Percentiles rank a stretch among this genome's conserved stretches.
Evolutionary conservation across 352 stramenopile species (phyloP).

Genomic region (Globisporangium viniferum): DNA sequence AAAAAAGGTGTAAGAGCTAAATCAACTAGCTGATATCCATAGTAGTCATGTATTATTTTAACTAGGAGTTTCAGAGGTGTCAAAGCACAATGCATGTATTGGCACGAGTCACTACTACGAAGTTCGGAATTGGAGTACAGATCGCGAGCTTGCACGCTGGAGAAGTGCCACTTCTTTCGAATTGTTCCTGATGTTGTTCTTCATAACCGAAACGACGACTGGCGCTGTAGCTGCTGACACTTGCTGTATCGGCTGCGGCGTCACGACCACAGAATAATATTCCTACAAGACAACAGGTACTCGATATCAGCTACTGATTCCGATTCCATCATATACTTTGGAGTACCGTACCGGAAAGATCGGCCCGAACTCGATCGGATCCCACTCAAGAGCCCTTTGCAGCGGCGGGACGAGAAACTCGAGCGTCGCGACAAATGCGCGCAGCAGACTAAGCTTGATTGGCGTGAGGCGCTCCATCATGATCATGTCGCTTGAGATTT

Average conservation of each 20-base stretch:
- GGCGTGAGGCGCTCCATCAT: background rate
- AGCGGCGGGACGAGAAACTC: background rate
- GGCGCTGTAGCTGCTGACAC: too few species aligned
- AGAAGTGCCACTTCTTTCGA: background rate
- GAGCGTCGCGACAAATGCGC: background rate
- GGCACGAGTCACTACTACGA: too few species aligned
- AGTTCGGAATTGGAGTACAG: too few species aligned
- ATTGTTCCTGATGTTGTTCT: background rate
- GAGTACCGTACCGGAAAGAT: slow-evolving; percentile 3
- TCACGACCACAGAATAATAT: background rate
- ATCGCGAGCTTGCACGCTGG: too few species aligned
- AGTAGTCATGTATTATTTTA: too few species aligned
- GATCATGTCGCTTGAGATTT: background rate
- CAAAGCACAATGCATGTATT: too few species aligned
- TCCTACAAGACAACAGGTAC: background rate
- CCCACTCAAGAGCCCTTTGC: background rate
- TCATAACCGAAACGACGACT: background rate
- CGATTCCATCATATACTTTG: too few species aligned
- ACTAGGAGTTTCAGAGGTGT: too few species aligned
- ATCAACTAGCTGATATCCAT: too few species aligned
- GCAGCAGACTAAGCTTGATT: background rate
- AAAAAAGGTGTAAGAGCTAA: too few species aligned
- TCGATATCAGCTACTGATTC: too few species aligned
- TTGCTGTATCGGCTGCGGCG: background rate
- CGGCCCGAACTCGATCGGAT: background rate